These are phyloP conservation scores for Solanum chmielewskii DNA, from an alignment of 257 asterid species.

Conservation along the genomic window DNA sequence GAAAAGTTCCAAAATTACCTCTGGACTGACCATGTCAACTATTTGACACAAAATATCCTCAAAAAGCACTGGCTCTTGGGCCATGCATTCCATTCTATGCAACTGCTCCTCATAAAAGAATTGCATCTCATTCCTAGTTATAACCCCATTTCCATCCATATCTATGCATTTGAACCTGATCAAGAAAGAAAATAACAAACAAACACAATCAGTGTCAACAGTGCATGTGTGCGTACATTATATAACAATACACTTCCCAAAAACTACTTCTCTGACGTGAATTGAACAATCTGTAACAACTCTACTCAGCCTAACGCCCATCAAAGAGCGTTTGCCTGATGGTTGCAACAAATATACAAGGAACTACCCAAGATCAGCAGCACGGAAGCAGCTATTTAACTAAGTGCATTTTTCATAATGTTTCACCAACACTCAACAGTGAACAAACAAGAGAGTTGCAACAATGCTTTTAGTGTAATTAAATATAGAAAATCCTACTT, in stretches of 20 bases:
- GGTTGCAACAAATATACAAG: not conserved
- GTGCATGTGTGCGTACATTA: not conserved
- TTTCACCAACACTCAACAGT: not conserved
- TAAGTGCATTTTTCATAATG: not conserved
- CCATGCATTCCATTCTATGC: constrained; percentile 99
- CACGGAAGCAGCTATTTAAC: not conserved
- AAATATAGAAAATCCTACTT: not conserved
- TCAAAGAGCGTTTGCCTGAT: not conserved
- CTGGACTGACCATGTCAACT: constrained; percentile 92
- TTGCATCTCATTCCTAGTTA: constrained; percentile 93
- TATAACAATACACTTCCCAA: not conserved
- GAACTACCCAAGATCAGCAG: not conserved
- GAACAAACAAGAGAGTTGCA: not conserved
- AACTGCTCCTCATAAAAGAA: constrained; percentile 97
- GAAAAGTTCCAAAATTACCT: constrained; percentile 36
- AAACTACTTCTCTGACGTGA: not conserved
- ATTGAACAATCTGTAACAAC: not conserved
- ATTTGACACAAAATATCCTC: constrained; percentile 98
- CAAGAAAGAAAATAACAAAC: not conserved
- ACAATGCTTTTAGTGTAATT: not conserved
- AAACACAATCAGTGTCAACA: not conserved
- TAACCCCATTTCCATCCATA: constrained; percentile 91
- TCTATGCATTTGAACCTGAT: constrained; percentile 99
- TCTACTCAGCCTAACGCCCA: not conserved
- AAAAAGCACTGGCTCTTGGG: constrained; percentile 99